Evolutionary conservation across 495 filamentous ascomycete genomes (phyloP).

Genomic region (Talaromyces stipitatus): DNA sequence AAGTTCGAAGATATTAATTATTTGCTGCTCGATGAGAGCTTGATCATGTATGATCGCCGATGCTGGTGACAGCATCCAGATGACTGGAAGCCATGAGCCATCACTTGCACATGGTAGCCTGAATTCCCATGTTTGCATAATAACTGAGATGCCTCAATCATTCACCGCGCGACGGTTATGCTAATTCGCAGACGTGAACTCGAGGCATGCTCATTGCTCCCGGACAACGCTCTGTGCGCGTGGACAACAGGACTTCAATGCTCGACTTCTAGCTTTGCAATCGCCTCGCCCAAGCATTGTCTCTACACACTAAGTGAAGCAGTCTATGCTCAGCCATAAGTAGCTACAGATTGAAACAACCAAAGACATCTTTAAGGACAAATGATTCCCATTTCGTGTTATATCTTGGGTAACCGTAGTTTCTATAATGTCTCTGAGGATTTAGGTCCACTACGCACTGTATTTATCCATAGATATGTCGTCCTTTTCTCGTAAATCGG

Average conservation of each 20-base stretch:
- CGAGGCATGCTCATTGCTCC: not conserved
- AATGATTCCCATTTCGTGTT: no score
- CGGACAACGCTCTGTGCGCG: not conserved
- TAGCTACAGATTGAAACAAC: not conserved
- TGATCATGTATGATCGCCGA: not conserved
- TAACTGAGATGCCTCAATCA: no score
- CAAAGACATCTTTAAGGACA: no score
- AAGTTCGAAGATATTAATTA: not conserved
- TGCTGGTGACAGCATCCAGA: no score
- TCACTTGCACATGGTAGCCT: not conserved
- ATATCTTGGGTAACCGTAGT: no score
- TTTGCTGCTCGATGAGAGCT: not conserved
- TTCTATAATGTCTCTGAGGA: no score
- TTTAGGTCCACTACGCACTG: no score
- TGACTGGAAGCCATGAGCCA: no score
- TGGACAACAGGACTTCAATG: not conserved
- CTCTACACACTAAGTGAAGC: not conserved
- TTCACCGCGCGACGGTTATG: not conserved
- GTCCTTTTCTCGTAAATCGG: no score
- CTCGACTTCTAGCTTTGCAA: not conserved
- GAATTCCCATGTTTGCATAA: not conserved
- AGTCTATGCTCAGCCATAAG: not conserved
- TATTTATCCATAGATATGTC: no score
- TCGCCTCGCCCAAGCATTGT: not conserved
- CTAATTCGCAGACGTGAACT: not conserved